phyloP scores from a whole-genome alignment of 1,284 basidiomycete species.

The Porphyrellus sp. region DNA sequence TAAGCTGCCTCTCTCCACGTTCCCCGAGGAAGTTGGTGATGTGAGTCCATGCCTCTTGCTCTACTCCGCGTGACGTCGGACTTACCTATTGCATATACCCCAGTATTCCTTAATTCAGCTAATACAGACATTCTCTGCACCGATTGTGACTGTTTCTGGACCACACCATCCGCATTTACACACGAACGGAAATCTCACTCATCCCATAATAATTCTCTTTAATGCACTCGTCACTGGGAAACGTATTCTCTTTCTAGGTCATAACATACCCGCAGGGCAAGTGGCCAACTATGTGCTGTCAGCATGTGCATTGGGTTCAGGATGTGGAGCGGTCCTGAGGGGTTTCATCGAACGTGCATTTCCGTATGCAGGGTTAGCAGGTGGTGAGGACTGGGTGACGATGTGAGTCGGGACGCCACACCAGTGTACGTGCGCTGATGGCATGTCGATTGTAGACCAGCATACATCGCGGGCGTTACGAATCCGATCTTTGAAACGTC shows the following conservation, averaged over 20 bases:
- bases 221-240: slow-evolving; percentile 94
- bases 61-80: not conserved
- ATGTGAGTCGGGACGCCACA: slow-evolving; percentile 52
- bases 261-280: slow-evolving; percentile 80
- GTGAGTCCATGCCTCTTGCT: slow-evolving; percentile 46
- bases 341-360: slow-evolving; percentile 89
- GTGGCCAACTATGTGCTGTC: slow-evolving; percentile 90
- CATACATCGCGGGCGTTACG: slow-evolving; percentile 93
- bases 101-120: slow-evolving; percentile 93
- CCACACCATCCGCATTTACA: slow-evolving; percentile 91
- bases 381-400: slow-evolving; percentile 85
- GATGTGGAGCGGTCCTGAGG: slow-evolving; percentile 79
- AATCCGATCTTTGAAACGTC: slow-evolving; percentile 93
- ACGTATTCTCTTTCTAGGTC: slow-evolving; percentile 90
- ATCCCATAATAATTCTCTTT: slow-evolving; percentile 91
- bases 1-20: slow-evolving; percentile 81
- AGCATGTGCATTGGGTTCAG: slow-evolving; percentile 88
- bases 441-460: slow-evolving; percentile 50
- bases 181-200: slow-evolving; percentile 86
- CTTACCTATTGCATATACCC: slow-evolving; percentile 12
- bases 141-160: slow-evolving; percentile 60
- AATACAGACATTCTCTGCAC: slow-evolving; percentile 82
- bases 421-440: slow-evolving; percentile 6
- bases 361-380: slow-evolving; percentile 89
- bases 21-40: slow-evolving; percentile 94